Conservation (phyloP, 345 rosid species). For the Brassica incana region DNA sequence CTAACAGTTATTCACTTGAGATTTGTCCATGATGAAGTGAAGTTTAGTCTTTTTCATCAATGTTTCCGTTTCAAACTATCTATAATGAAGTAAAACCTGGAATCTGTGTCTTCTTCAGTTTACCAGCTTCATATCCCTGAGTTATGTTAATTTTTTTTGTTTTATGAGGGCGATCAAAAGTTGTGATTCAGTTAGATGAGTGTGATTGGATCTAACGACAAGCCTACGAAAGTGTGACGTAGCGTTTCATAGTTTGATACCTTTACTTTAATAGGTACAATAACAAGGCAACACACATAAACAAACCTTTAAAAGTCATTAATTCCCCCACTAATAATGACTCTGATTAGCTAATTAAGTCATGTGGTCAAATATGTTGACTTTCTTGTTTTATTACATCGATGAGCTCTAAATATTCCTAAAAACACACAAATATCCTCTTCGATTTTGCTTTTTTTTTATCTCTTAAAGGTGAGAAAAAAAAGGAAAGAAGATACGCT, state of each 20-base stretch:
- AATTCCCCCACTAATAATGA: background rate
- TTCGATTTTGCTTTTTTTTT: background rate
- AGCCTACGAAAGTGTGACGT: background rate
- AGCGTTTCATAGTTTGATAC: background rate
- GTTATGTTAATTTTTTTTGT: background rate
- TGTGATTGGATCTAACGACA: conserved; percentile 12
- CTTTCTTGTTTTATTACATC: conserved; percentile 18
- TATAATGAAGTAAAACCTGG: background rate
- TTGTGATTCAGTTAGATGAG: background rate
- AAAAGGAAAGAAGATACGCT: conserved; percentile 13
- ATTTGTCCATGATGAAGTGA: background rate
- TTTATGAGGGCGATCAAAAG: background rate
- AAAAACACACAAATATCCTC: conserved; percentile 27
- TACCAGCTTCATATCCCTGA: background rate
- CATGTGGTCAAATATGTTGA: conserved; percentile 26
- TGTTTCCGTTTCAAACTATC: background rate
- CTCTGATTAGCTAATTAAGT: conserved; percentile 7
- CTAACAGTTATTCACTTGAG: background rate
- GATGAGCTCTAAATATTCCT: conserved; percentile 11
- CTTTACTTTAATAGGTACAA: background rate
- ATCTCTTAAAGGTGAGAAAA: background rate
- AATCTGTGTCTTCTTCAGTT: background rate
- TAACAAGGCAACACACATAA: background rate
- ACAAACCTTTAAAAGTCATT: background rate
- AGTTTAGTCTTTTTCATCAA: background rate